A percentile compares a stretch with the other conserved stretches of the same genome.
Conservation (phyloP, 495 filamentous ascomycete species). For the Parathielavia appendiculata region DNA sequence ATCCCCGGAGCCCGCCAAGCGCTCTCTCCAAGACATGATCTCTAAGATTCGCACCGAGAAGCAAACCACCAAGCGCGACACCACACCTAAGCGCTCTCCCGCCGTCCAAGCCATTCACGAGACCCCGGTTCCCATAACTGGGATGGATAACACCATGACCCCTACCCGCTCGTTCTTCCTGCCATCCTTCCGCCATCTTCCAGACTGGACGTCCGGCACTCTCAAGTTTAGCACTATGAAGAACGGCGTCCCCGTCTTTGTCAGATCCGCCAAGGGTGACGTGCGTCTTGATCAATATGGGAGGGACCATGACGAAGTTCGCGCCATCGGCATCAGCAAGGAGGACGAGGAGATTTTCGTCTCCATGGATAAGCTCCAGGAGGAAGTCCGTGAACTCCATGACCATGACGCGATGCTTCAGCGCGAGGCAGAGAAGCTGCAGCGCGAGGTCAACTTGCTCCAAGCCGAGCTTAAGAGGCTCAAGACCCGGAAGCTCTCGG, state of each 20-base stretch:
- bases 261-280: conserved; percentile 29
- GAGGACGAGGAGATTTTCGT: conserved; percentile 50
- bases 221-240: conserved; percentile 41
- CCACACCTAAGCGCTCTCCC: conserved; percentile 22
- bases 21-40: conserved; percentile 31
- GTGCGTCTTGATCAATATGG: conserved; percentile 24
- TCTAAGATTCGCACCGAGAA: conserved; percentile 32
- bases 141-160: conserved; percentile 24
- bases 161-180: conserved; percentile 44
- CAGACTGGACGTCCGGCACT: conserved; percentile 44
- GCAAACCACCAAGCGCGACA: conserved; percentile 20
- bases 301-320: conserved; percentile 37
- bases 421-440: conserved; percentile 44
- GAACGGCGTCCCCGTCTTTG: conserved; percentile 45
- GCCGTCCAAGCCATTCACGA: conserved; percentile 6
- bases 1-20: conserved; percentile 24
- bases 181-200: conserved; percentile 41
- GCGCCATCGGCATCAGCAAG: conserved; percentile 36
- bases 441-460: conserved; percentile 41
- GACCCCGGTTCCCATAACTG: conserved; percentile 7
- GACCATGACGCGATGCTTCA: conserved; percentile 48
- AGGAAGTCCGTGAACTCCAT: conserved; percentile 45
- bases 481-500: conserved; percentile 34
- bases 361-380: conserved; percentile 51
- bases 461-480: conserved; percentile 40